phyloP scores from a whole-genome alignment of 208 protist species.

The Trypanosoma cruzi region DNA sequence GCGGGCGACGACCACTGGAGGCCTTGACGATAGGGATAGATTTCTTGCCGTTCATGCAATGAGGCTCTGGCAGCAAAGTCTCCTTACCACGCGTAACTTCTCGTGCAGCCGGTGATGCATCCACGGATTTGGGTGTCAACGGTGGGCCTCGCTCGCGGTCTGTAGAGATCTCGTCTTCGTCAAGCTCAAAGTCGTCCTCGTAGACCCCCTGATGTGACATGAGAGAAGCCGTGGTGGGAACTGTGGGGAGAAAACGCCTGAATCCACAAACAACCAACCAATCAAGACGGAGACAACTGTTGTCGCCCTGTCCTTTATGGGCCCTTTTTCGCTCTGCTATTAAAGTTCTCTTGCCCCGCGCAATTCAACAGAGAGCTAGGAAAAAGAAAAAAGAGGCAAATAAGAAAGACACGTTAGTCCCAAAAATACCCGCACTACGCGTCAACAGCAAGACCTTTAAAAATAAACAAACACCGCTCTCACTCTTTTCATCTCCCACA shows the following conservation, averaged over 20 bases:
- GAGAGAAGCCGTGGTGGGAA: not conserved
- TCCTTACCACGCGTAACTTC: not conserved
- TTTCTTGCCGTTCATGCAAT: not conserved
- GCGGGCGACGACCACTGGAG: not conserved
- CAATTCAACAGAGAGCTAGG: slow-evolving; percentile 4
- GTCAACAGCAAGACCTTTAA: not conserved
- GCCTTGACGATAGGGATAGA: not conserved
- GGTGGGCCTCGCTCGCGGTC: not conserved
- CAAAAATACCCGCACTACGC: no score
- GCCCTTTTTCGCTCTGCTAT: not conserved
- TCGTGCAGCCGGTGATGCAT: not conserved
- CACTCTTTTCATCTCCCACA: not conserved
- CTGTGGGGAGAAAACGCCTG: not conserved
- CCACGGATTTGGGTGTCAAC: not conserved
- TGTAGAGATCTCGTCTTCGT: not conserved
- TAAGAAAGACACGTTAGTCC: slow-evolving; percentile 14
- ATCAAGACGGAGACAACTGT: not conserved
- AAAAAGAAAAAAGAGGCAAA: not conserved
- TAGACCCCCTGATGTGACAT: slow-evolving; percentile 20
- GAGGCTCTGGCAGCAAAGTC: slow-evolving; percentile 2
- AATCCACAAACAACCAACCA: not conserved
- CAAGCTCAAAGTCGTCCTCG: slow-evolving; percentile 35
- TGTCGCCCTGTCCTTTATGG: not conserved
- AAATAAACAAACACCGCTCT: not conserved
- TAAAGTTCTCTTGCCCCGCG: not conserved